Evolutionary conservation across 768 basidiomycete genomes (phyloP).

Genomic region (Leccinum sublutescens): DNA sequence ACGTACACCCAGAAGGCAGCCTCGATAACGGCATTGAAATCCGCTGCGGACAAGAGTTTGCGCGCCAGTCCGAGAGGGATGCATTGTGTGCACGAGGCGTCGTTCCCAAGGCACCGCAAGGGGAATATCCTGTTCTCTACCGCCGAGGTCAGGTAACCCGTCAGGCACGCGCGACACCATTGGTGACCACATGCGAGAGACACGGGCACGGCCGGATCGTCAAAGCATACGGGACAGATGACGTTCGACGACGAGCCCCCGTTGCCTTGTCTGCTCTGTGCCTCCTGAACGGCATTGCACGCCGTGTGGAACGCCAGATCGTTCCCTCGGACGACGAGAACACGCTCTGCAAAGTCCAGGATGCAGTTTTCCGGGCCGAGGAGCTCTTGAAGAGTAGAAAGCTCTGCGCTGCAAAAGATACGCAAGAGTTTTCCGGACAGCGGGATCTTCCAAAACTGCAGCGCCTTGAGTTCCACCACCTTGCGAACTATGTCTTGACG

Average conservation of each 20-base stretch:
- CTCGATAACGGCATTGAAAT: slow-evolving; percentile 55
- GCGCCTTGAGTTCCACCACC: slow-evolving; percentile 42
- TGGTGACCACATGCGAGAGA: slow-evolving; percentile 61
- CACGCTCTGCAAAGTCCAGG: slow-evolving; percentile 42
- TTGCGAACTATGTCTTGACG: slow-evolving; percentile 48
- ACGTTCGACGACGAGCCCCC: slow-evolving; percentile 16
- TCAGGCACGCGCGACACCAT: slow-evolving; percentile 66
- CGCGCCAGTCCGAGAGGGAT: slow-evolving; percentile 56
- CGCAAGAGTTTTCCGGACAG: slow-evolving; percentile 47
- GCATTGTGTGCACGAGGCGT: slow-evolving; percentile 53
- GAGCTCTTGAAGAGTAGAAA: slow-evolving; percentile 44
- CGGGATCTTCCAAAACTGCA: slow-evolving; percentile 42
- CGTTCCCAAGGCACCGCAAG: slow-evolving; percentile 66
- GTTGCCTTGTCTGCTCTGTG: slow-evolving; percentile 33
- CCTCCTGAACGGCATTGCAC: slow-evolving; percentile 43
- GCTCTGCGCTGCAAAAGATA: slow-evolving; percentile 45
- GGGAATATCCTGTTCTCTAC: slow-evolving; percentile 63
- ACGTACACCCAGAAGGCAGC: slow-evolving; percentile 64
- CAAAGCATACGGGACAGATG: slow-evolving; percentile 71
- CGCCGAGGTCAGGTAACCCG: slow-evolving; percentile 55
- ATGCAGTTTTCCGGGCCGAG: slow-evolving; percentile 58
- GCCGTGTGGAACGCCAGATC: slow-evolving; percentile 34
- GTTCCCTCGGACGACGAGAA: slow-evolving; percentile 57
- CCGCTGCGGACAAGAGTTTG: slow-evolving; percentile 45
- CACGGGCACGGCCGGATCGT: slow-evolving; percentile 49